Percentiles rank a stretch among this genome's conserved stretches.
Conservation (phyloP, 257 asterid species). For the Avicennia marina region DNA sequence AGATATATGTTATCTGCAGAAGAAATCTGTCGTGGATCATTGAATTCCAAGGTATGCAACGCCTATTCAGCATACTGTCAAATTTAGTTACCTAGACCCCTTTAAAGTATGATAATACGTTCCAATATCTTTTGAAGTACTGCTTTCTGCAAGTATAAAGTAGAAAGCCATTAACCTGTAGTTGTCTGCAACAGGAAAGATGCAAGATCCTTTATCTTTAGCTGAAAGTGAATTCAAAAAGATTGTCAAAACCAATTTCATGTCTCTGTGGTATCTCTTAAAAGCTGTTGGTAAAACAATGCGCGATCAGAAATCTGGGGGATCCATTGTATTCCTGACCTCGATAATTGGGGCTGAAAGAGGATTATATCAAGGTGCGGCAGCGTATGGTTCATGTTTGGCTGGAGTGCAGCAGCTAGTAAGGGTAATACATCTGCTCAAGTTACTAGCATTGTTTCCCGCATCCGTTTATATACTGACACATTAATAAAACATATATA, state of each 20-base stretch:
- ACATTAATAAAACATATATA: not conserved
- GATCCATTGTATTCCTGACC: slow-evolving; percentile 74
- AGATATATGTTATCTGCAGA: too few relatives aligned
- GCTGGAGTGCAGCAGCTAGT: slow-evolving; percentile 90
- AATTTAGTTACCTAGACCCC: too few relatives aligned
- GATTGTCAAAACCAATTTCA: slow-evolving; percentile 65
- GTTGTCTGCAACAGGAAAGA: slow-evolving; percentile 61
- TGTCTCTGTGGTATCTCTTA: slow-evolving; percentile 80
- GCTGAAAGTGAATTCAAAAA: slow-evolving; percentile 67
- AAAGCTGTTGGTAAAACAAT: slow-evolving; percentile 63
- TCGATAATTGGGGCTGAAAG: slow-evolving; percentile 80
- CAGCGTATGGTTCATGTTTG: slow-evolving; percentile 91
- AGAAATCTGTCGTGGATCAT: too few relatives aligned
- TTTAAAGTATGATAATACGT: too few relatives aligned
- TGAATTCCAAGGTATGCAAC: too few relatives aligned
- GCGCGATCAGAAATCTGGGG: slow-evolving; percentile 83
- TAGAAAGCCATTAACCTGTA: not conserved
- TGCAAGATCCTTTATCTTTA: slow-evolving; percentile 68
- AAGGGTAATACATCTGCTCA: slow-evolving; percentile 42
- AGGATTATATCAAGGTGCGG: slow-evolving; percentile 91
- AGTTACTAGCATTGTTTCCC: not conserved
- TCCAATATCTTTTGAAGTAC: too few relatives aligned
- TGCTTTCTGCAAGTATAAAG: slow-evolving; percentile 1
- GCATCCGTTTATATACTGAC: not conserved
- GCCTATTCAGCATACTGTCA: too few relatives aligned